A percentile compares a stretch with the other conserved stretches of the same genome.
phyloP scores from a whole-genome alignment of 2,329 filamentous ascomycete species.

The Torrubiellomyces zombiae region DNA sequence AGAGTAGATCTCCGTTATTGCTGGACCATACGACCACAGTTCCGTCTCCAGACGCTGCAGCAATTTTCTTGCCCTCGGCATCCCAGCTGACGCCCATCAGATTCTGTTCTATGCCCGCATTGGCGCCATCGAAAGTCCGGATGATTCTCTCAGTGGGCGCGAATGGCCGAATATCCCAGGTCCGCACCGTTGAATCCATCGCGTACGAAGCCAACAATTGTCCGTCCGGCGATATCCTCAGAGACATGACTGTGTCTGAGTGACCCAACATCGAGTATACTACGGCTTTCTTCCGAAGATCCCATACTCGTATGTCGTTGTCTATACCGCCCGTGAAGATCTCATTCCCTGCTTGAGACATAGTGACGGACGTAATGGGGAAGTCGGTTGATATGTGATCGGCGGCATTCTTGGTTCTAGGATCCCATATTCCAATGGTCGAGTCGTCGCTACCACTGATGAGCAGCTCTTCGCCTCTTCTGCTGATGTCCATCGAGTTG shows the following conservation, averaged over 20 bases:
- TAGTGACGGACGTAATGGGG: conserved; percentile 75
- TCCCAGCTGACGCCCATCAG: conserved; percentile 85
- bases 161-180: conserved; percentile 93
- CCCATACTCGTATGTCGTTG: conserved; percentile 96
- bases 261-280: conserved; percentile 82
- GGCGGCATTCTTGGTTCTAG: conserved; percentile 71
- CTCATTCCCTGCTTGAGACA: conserved; percentile 91
- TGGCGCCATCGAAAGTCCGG: conserved; percentile 82
- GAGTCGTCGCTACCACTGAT: conserved; percentile 90
- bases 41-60: conserved; percentile 76
- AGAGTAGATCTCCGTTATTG: conserved; percentile 74
- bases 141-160: conserved; percentile 75
- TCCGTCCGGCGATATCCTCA: conserved; percentile 83
- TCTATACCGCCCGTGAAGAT: conserved; percentile 91
- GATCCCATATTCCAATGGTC: conserved; percentile 90
- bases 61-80: conserved; percentile 67
- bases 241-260: conserved; percentile 77
- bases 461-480: conserved; percentile 76
- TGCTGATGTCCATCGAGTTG: conserved; percentile 78
- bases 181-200: conserved; percentile 84
- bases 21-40: conserved; percentile 85
- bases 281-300: conserved; percentile 77
- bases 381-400: conserved; percentile 85
- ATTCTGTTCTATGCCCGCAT: conserved; percentile 78
- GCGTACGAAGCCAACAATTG: conserved; percentile 82